These are phyloP conservation scores for Acanthamoeba divionensis DNA, from an alignment of 208 protist genomes.

Conservation along the genomic window DNA sequence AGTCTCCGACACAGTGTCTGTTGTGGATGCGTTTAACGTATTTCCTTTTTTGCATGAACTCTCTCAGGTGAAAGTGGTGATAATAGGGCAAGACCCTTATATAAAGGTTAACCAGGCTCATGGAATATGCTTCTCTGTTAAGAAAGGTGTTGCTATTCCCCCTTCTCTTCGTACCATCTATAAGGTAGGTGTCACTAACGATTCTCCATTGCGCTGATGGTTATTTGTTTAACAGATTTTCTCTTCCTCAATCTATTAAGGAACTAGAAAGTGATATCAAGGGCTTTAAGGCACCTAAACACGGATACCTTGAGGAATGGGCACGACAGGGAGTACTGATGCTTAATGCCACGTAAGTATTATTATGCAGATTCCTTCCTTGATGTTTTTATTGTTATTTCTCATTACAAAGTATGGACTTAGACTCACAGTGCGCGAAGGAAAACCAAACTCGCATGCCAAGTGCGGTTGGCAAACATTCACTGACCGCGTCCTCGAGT, in stretches of 20 bases:
- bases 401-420: not conserved
- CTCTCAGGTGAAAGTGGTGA: slow-evolving; percentile 75
- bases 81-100: slow-evolving; percentile 79
- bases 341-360: slow-evolving; percentile 6
- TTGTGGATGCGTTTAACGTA: not conserved
- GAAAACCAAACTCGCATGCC: slow-evolving; percentile 65
- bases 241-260: not conserved
- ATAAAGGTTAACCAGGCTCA: slow-evolving; percentile 67
- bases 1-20: not conserved
- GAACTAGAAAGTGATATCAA: not conserved
- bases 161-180: slow-evolving; percentile 61
- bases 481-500: slow-evolving; percentile 70
- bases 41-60: not conserved
- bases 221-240: not conserved
- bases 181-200: not conserved
- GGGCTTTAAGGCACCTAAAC: not conserved
- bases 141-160: slow-evolving; percentile 44
- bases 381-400: not conserved
- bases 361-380: not conserved
- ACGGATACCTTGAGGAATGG: slow-evolving; percentile 68
- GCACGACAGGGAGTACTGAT: slow-evolving; percentile 61
- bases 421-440: slow-evolving; percentile 1
- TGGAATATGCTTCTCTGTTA: slow-evolving; percentile 74
- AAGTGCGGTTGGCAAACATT: slow-evolving; percentile 75
- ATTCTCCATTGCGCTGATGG: not conserved